Base-by-base conservation (phyloP, 179 eudicot species). In the Monotropa hypopitys region DNA sequence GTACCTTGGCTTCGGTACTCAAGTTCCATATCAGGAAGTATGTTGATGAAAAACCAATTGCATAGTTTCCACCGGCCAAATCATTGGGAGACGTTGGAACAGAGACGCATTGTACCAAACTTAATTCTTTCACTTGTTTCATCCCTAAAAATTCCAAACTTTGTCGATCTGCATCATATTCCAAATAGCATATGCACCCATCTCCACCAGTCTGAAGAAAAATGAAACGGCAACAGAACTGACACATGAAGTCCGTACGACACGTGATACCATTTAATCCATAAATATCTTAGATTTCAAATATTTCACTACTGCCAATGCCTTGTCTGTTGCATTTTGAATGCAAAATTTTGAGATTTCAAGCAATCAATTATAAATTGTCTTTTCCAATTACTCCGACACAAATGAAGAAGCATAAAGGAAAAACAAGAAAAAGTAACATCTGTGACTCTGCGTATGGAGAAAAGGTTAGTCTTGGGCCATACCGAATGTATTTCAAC, bases 131-230 rank as follows among this genome's bases (percentile, higher is more conserved):
- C 32, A 85, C 86, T 84, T 88, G 97, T 82, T 88, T 96, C 98
- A 96, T 91, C 77, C 99, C 99, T 79, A 87, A 87, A 81, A 96
- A 96, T 66, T 91, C 98, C 86, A 93, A 78, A 65, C 51, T 87
- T 65, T 77, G 83, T 43, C 68, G 83, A 72, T 83, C 86, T 80
- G 78, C 82, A 70, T 86, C 86, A 84, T 93, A 89, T 79, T 91
- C 92, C 80, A 96, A 84, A 84, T 89, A 87, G 90, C 99, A 96
- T 77, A 93, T 91, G 88, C 99, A 96, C 76, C 98, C 98, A 93
- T 96, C 99, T 82, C 87, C 96, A 84, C 99, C 99, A 62, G 96
- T 90, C 99, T 96, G 88, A 78, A 75, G 26, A 76, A 70, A 70
- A 33, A 40, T 3, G 10, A 69, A 42, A 42, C 5, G 18, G n/a